These are phyloP conservation scores for Pisolithus marmoratus DNA, from an alignment of 768 basidiomycete genomes.

Conservation along the genomic window DNA sequence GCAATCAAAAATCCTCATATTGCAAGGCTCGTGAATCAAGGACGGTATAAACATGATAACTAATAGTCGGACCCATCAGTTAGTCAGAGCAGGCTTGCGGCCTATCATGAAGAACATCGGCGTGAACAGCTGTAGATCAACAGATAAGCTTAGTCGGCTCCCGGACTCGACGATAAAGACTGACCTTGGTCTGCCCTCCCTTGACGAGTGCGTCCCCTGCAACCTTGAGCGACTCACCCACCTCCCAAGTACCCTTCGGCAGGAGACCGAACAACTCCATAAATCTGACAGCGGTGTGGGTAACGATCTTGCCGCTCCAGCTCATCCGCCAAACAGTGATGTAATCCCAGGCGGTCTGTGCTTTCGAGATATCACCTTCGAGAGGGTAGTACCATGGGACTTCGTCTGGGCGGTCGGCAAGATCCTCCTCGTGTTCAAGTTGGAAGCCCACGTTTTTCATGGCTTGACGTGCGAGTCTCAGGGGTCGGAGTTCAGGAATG, in stretches of 20 bases:
- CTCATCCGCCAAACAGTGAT: slow-evolving; percentile 88
- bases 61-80: not conserved
- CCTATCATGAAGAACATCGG: slow-evolving; percentile 76
- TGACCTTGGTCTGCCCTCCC: slow-evolving; percentile 82
- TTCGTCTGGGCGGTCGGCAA: slow-evolving; percentile 75
- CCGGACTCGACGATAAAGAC: slow-evolving; percentile 10
- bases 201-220: slow-evolving; percentile 73
- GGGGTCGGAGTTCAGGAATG: slow-evolving; percentile 95
- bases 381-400: slow-evolving; percentile 96
- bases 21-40: not conserved
- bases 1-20: not conserved
- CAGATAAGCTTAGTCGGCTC: not conserved
- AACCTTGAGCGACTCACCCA: slow-evolving; percentile 82
- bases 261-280: slow-evolving; percentile 75
- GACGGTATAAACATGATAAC: no score
- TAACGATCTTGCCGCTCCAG: slow-evolving; percentile 78
- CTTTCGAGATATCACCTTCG: slow-evolving; percentile 88
- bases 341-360: slow-evolving; percentile 91
- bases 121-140: slow-evolving; percentile 64
- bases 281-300: slow-evolving; percentile 70
- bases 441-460: slow-evolving; percentile 79
- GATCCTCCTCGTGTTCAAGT: slow-evolving; percentile 88
- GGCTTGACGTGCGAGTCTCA: slow-evolving; percentile 66
- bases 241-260: slow-evolving; percentile 89
- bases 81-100: slow-evolving; percentile 39